Base-by-base conservation (phyloP, 805 yeast genomes). In the Saccharomycopsis babjevae region DNA sequence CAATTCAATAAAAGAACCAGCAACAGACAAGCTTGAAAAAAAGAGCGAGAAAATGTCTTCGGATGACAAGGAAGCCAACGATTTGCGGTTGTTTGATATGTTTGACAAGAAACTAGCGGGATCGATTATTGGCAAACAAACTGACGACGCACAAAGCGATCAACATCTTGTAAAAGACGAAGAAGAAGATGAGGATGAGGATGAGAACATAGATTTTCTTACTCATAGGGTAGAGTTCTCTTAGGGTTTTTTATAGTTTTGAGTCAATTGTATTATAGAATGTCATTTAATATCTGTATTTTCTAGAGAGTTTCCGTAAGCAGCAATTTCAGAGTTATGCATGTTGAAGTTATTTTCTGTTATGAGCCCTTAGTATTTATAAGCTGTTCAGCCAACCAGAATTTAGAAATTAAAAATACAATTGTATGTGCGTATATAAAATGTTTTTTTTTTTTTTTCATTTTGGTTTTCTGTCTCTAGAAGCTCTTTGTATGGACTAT, bases 121-220 rank as follows among this genome's bases (percentile, higher is more conserved):
- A 18, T 25, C 43, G 10, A 22, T 7, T 13, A 8, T 16, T 34
- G 28, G 39, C 2, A 5, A 57, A 8, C 5, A 50, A 25, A 46
- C 20, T 3, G 32, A 3, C 50, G 56, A 38, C 10, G 5, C 5
- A 20, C 28, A 3, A n/a, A 20, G 25, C 28, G 54, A 5, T 50
- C 5, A 52, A 15, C 32, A 4, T 28, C 8, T 34, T 10, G 15
- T 1, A 39, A 15, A 54, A 50, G 20, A 54, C 32, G 20, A 18
- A 11, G 18, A 52, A 16, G 59, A 60, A 16, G 59, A 54, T 32
- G 59, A 55, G 1, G 57, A 25, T 15, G 57, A 56, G 4, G 62
- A 60, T 15, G 59, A 54, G 15, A 55, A 43, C 15, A 46, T 58
- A 30, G 62, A 61, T 42, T 61, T 61, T 20, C 22, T 61, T 34